Evolutionary conservation across 768 basidiomycete species (phyloP), one percentile per base, ranked within the genome.

Genomic region (Suillus lakei): DNA sequence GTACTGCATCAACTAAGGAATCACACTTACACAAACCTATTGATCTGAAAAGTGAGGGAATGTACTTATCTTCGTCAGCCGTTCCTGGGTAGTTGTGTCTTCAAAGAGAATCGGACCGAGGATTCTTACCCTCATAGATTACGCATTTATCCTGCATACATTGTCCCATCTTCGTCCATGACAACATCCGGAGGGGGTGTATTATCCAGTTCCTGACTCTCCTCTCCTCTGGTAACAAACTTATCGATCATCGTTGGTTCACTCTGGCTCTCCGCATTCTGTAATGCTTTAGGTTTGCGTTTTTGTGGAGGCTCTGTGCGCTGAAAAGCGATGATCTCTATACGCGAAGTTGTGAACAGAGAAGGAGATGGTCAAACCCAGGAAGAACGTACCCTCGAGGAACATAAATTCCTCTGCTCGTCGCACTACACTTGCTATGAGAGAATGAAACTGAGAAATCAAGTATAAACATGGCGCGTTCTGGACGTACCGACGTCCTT

Each of bases 331-430:
- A 91, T 83, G 61, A 89, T 83, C 73, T 91, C 89, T 91, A 65
- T 3, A 60, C 41, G 32, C 46, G 12, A 34, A 55, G 7, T 34
- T 21, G 21, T 28, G 26, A 39, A 59, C 23, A 59, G 26, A 28
- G 13, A 34, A 23, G 56, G 69, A 44, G 61, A 30, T 23, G 39
- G 64, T 21, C n/a, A 46, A 54, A 43, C 32, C 34, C 9, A 28
- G 12, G 39, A 43, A 55, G 12, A 51, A 5, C 78, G 18, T 68
- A 91, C 92, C 92, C 76, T 92, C 89, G 6, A 94, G 83, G 72
- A 94, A 94, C 54, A 90, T 72, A 69, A 91, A 93, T 67, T 94
- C 92, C 58, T 92, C 91, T 58, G 82, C 87, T 69, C 84, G 85
- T 62, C 88, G 83, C 36, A 88, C 86, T 12, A 88, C 86, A 10